phyloP scores from a whole-genome alignment of 768 basidiomycete genomes.

The Hebeloma cylindrosporum region DNA sequence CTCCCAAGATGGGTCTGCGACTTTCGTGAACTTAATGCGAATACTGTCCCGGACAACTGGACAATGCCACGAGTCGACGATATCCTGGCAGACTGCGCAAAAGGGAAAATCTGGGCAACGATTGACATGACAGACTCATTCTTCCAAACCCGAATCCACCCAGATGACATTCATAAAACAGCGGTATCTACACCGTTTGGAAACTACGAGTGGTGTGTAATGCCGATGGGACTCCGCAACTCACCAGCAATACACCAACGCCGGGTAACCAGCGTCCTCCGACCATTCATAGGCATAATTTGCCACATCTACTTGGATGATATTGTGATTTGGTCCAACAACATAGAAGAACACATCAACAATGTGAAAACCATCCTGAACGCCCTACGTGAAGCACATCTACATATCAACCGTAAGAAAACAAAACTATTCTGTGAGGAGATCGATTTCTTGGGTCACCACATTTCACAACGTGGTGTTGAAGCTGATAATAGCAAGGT shows the following conservation, averaged over 20 bases:
- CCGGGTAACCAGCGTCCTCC: slow-evolving; percentile 23
- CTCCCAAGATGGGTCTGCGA: slow-evolving; percentile 38
- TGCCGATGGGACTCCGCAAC: slow-evolving; percentile 29
- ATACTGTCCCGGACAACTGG: slow-evolving; percentile 23
- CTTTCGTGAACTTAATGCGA: slow-evolving; percentile 28
- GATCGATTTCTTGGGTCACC: slow-evolving; percentile 33
- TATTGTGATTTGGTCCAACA: slow-evolving; percentile 22
- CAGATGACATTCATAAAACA: slow-evolving; percentile 26
- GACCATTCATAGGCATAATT: slow-evolving; percentile 13
- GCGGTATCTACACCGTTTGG: slow-evolving; percentile 39
- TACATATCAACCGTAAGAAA: slow-evolving; percentile 16
- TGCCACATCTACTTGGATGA: slow-evolving; percentile 28
- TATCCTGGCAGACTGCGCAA: slow-evolving; percentile 21
- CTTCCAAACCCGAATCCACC: slow-evolving; percentile 26
- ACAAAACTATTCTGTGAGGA: slow-evolving; percentile 14
- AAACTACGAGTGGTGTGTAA: slow-evolving; percentile 40
- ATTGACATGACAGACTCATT: slow-evolving; percentile 26
- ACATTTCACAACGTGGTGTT: slow-evolving; percentile 37
- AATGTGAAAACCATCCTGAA: slow-evolving; percentile 2
- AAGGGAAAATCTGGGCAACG: slow-evolving; percentile 15
- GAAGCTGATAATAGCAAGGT: slow-evolving; percentile 20
- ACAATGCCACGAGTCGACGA: slow-evolving; percentile 23
- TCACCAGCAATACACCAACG: slow-evolving; percentile 30
- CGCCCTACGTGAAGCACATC: not conserved
- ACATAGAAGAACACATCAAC: slow-evolving; percentile 6